Percentiles rank a stretch among this genome's conserved stretches.
phyloP scores from a whole-genome alignment of 73 alveolate species.

The Stentor roeselii region DNA sequence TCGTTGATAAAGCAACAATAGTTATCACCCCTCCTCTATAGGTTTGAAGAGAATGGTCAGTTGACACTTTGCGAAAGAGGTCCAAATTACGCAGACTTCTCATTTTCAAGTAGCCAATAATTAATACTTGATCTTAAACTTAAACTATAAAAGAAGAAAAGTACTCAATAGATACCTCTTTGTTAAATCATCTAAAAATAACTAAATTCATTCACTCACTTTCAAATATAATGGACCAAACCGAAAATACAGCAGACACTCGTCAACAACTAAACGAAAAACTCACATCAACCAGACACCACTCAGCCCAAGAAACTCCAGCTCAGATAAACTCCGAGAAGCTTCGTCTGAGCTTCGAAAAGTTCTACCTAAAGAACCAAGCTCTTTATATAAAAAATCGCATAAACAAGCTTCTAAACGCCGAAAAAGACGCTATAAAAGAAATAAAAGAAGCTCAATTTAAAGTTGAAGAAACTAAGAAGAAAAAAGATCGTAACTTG shows the following conservation, averaged over 20 bases:
- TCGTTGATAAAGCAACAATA: not conserved
- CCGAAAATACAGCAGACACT: no score
- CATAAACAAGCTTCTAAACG: not conserved
- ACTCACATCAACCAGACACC: no score
- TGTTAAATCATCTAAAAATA: no score
- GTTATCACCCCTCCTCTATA: constrained; percentile 21
- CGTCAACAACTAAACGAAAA: no score
- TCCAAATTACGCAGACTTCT: not conserved
- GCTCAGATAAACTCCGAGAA: not conserved
- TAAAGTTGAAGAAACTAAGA: not conserved
- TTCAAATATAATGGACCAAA: no score
- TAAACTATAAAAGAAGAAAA: no score
- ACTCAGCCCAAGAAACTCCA: no score
- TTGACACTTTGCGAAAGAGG: constrained; percentile 20
- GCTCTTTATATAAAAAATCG: not conserved
- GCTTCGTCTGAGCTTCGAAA: not conserved
- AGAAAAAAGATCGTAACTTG: not conserved
- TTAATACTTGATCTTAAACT: no score
- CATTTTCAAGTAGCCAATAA: constrained; percentile 3
- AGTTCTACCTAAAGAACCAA: not conserved
- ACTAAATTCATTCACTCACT: no score
- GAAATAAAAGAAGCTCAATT: not conserved
- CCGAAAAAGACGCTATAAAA: not conserved
- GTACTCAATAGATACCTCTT: no score
- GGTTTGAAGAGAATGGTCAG: not conserved